These are phyloP conservation scores for Avena eriantha DNA, from an alignment of 176 grass and related monocot genomes.

Conservation along the genomic window DNA sequence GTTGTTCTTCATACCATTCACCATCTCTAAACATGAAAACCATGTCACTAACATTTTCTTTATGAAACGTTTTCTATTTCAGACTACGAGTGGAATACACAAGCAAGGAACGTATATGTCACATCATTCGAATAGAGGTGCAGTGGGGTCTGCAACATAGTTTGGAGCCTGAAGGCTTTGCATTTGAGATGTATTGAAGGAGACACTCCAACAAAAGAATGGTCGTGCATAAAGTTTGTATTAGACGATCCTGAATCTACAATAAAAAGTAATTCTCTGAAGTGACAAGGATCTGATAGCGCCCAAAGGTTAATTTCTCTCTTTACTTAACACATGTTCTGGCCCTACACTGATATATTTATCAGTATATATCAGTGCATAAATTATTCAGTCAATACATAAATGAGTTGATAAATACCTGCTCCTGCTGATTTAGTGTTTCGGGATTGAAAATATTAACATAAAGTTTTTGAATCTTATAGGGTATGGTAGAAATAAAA, in stretches of 20 bases:
- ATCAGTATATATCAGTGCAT: neutral
- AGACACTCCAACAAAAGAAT: conserved; percentile 3
- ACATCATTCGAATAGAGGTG: conserved; percentile 82
- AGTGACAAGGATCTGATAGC: neutral
- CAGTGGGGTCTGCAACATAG: conserved; percentile 85
- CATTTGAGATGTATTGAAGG: conserved; percentile 81
- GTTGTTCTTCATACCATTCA: too few relatives aligned
- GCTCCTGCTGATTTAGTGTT: too few relatives aligned
- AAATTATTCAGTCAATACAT: neutral
- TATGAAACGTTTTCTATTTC: conserved; percentile 19
- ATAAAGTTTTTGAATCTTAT: too few relatives aligned
- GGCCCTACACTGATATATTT: too few relatives aligned
- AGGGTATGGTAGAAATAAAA: too few relatives aligned
- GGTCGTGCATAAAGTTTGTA: too few relatives aligned
- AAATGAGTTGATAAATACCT: too few relatives aligned
- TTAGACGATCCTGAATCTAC: neutral
- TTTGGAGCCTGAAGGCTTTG: conserved; percentile 73
- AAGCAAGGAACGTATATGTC: conserved; percentile 72
- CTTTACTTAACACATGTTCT: too few relatives aligned
- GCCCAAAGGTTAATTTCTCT: too few relatives aligned
- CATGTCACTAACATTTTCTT: conserved; percentile 21
- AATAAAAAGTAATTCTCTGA: neutral
- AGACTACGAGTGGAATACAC: conserved; percentile 80
- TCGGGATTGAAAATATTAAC: too few relatives aligned
- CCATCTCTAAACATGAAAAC: too few relatives aligned